Evolutionary conservation across 306 rosid genomes (phyloP).

Genomic region (Echinosophora koreensis): DNA sequence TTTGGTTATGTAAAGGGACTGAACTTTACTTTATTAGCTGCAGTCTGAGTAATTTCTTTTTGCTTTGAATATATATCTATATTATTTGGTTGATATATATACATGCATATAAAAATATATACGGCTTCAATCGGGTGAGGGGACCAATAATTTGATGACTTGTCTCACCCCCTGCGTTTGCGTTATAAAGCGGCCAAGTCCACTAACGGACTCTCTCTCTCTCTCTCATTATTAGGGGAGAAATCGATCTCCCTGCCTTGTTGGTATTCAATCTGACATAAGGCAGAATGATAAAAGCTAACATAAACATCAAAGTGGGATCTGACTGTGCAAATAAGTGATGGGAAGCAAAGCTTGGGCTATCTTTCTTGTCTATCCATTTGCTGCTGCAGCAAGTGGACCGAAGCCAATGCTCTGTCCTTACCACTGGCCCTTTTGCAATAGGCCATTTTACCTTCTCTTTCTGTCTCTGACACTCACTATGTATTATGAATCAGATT

Average conservation of each 20-base stretch:
- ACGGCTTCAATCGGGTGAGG: slow-evolving; percentile 17
- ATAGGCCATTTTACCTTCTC: slow-evolving; percentile 22
- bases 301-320: slow-evolving; percentile 69
- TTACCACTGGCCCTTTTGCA: slow-evolving; percentile 29
- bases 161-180: slow-evolving; percentile 70
- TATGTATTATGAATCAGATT: slow-evolving; percentile 39
- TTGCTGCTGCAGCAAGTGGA: slow-evolving; percentile 49
- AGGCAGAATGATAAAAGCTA: slow-evolving; percentile 56
- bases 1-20: background rate
- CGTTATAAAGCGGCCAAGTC: slow-evolving; percentile 60
- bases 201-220: slow-evolving; percentile 39
- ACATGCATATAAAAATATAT: background rate
- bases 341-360: slow-evolving; percentile 56
- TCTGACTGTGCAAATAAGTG: slow-evolving; percentile 75
- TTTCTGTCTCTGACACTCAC: slow-evolving; percentile 28
- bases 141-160: slow-evolving; percentile 63
- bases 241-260: slow-evolving; percentile 57
- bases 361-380: slow-evolving; percentile 58
- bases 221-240: slow-evolving; percentile 53
- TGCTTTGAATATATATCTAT: slow-evolving; percentile 29
- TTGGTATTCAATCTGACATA: slow-evolving; percentile 66
- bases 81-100: slow-evolving; percentile 13
- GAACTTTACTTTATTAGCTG: background rate
- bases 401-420: slow-evolving; percentile 32
- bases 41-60: background rate